Evolutionary conservation across 1,139 yeast species (phyloP).

Genomic region (Sugiyamaella novakii): DNA sequence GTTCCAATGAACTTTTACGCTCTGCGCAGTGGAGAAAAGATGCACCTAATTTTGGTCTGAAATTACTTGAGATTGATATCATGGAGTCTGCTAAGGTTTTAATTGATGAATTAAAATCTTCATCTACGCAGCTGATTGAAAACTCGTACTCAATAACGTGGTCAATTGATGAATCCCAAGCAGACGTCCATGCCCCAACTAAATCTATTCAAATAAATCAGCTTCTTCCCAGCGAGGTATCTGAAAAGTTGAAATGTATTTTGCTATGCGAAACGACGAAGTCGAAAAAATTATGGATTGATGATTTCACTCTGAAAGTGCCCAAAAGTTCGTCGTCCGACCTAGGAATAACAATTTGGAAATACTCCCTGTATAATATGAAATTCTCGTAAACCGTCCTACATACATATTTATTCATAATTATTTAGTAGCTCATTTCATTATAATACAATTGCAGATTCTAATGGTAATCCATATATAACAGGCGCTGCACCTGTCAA

Average conservation of each 20-base stretch:
- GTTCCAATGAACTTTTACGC: background rate
- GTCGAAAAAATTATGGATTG: conserved; percentile 10
- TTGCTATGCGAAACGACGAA: background rate
- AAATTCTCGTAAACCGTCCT: background rate
- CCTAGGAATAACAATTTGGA: conserved; percentile 19
- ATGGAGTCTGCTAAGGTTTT: conserved; percentile 12
- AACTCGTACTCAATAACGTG: background rate
- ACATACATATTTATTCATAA: background rate
- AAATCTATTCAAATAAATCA: background rate
- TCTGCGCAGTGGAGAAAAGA: conserved; percentile 20
- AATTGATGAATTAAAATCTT: background rate
- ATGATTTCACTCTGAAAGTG: background rate
- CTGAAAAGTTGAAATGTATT: background rate
- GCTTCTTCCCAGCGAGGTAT: background rate
- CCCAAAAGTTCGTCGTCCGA: background rate
- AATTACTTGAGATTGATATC: conserved; percentile 21
- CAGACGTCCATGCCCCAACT: no score
- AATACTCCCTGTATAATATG: conserved; percentile 12
- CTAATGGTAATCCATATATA: conserved; percentile 70
- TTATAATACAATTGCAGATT: conserved; percentile 11
- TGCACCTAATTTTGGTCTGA: conserved; percentile 20
- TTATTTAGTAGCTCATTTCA: conserved; percentile 6
- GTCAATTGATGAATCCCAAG: background rate
- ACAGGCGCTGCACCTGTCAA: conserved; percentile 85
- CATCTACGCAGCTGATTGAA: background rate